phyloP scores from a whole-genome alignment of 768 basidiomycete genomes.

The Naganishia kalamii region DNA sequence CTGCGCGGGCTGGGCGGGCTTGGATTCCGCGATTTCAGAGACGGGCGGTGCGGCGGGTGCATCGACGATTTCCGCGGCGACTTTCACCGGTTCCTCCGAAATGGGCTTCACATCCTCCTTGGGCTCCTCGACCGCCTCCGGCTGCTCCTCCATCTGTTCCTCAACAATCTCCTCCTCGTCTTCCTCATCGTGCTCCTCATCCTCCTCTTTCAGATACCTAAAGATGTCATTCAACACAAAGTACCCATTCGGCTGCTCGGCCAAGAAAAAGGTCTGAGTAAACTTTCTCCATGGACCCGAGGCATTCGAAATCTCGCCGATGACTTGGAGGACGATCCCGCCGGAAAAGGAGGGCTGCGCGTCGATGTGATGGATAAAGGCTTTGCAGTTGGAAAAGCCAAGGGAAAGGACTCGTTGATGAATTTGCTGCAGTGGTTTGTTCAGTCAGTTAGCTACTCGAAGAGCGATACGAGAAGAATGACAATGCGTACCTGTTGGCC shows the following conservation, averaged over 20 bases:
- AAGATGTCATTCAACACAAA: conserved; percentile 99
- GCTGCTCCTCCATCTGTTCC: conserved; percentile 18
- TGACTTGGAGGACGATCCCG: conserved; percentile 98
- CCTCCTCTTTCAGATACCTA: conserved; percentile 96
- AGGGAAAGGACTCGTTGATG: conserved; percentile 91
- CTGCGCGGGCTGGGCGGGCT: conserved; percentile 8
- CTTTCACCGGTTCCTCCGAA: neutral
- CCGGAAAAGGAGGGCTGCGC: conserved; percentile 89
- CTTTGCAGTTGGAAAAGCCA: conserved; percentile 93
- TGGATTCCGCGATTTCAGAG: conserved; percentile 5
- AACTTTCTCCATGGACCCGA: conserved; percentile 94
- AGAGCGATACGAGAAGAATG: neutral
- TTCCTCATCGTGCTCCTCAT: conserved; percentile 69
- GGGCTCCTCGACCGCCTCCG: conserved; percentile 16
- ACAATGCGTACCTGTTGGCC: conserved; percentile 73
- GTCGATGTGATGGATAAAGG: conserved; percentile 97
- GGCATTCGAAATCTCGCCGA: conserved; percentile 92
- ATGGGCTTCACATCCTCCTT: neutral
- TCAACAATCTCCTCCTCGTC: conserved; percentile 42
- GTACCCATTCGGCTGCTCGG: conserved; percentile 97
- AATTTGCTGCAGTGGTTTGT: conserved; percentile 65
- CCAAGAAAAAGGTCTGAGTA: conserved; percentile 98
- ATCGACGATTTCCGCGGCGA: conserved; percentile 20
- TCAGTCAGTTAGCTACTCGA: neutral
- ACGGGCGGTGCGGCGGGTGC: conserved; percentile 11